These are phyloP conservation scores for Backusella tarrabulga DNA, from an alignment of 192 early-diverging fungal species.

Conservation along the genomic window DNA sequence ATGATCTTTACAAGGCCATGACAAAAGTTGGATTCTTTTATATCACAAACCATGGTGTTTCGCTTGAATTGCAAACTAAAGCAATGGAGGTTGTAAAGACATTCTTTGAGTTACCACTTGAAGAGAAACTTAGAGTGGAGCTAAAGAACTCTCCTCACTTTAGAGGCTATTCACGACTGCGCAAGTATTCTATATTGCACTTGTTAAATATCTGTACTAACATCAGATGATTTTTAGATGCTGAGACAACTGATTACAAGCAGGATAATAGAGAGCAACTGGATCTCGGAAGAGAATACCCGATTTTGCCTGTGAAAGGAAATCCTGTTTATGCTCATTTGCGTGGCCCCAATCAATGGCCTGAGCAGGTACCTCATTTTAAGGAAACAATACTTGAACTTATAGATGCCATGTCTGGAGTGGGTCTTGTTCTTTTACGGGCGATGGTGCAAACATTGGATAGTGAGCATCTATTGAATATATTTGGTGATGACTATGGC, in stretches of 20 bases:
- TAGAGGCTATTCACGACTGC: constrained; percentile 52
- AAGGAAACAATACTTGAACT: constrained; percentile 38
- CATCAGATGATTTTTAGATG: constrained; percentile 15
- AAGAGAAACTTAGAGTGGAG: constrained; percentile 53
- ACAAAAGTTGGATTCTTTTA: constrained; percentile 60
- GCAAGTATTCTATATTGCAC: constrained; percentile 21
- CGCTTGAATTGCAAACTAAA: constrained; percentile 9
- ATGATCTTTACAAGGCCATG: constrained; percentile 47
- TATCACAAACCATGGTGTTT: constrained; percentile 45
- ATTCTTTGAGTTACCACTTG: constrained; percentile 55
- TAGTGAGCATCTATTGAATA: constrained; percentile 34
- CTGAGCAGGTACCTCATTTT: constrained; percentile 46
- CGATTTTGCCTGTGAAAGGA: constrained; percentile 16
- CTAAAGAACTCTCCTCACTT: constrained; percentile 57
- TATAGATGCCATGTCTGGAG: constrained; percentile 34
- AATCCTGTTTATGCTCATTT: constrained; percentile 47
- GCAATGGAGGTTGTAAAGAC: constrained; percentile 40
- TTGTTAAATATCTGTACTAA: neutral
- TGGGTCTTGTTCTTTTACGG: constrained; percentile 45
- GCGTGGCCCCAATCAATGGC: constrained; percentile 64
- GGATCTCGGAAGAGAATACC: constrained; percentile 53
- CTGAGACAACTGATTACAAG: constrained; percentile 35
- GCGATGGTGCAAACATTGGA: constrained; percentile 46
- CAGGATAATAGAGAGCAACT: constrained; percentile 53
- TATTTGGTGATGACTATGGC: constrained; percentile 41